These are phyloP conservation scores for Cyberlindnera americana DNA, from an alignment of 805 yeast genomes.

Conservation along the genomic window DNA sequence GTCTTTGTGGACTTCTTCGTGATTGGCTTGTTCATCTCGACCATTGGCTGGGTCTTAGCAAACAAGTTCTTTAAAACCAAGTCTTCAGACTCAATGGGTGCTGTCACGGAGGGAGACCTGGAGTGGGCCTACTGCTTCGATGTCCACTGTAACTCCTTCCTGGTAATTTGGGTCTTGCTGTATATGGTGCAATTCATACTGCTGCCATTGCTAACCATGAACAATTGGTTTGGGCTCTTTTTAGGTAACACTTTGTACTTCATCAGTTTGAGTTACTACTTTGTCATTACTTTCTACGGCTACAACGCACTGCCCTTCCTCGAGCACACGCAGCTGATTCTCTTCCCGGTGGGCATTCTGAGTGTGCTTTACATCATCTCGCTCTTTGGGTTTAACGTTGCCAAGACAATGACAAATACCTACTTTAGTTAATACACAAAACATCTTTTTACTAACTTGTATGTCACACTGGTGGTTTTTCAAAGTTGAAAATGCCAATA, in stretches of 20 bases:
- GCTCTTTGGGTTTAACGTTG: constrained; percentile 67
- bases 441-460: too few species aligned
- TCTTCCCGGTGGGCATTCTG: constrained; percentile 62
- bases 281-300: constrained; percentile 83
- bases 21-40: constrained; percentile 65
- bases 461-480: constrained; percentile 20
- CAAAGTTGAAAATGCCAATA: constrained; percentile 53
- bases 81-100: constrained; percentile 27
- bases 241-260: constrained; percentile 79
- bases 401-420: constrained; percentile 52
- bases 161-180: constrained; percentile 71
- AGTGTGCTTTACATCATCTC: constrained; percentile 57
- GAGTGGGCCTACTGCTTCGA: constrained; percentile 97
- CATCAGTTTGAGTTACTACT: constrained; percentile 70
- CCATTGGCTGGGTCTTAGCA: constrained; percentile 69
- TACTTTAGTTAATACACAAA: constrained; percentile 20
- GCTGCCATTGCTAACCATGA: constrained; percentile 64
- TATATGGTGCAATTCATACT: constrained; percentile 72
- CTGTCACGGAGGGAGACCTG: constrained; percentile 38
- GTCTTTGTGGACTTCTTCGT: constrained; percentile 78
- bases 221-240: constrained; percentile 63
- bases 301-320: constrained; percentile 70
- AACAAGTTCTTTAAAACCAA: constrained; percentile 55
- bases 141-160: constrained; percentile 87
- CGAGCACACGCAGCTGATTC: constrained; percentile 57